Base-by-base conservation (phyloP, 495 filamentous ascomycete species). In the Penicillium canescens region DNA sequence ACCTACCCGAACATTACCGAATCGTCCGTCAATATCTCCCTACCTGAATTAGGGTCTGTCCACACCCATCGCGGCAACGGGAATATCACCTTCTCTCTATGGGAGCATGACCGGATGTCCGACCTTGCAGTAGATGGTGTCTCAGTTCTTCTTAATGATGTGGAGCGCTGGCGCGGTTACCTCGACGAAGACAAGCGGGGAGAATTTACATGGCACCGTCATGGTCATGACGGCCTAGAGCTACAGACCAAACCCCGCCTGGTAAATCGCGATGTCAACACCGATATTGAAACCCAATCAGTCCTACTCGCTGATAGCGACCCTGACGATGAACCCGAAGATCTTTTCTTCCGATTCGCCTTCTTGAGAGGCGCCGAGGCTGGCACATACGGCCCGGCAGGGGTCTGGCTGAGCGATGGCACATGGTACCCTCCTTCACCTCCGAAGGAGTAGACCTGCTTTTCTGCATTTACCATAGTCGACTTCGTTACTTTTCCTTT, bases 101-200 rank as follows among this genome's bases (percentile, higher is more conserved):
- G 69, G 62, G 70, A 71, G 28, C 63, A 65, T 10, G 60, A 76
- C 33, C 75, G 76, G 18, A 77, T 75, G 56, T 60, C 67, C 4
- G 77, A 75, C 43, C 78, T 95, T 51, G 91, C 89, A 3, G 82
- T 98, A 43, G 85, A 96, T 61, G 94, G 93, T 0, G 77, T 98
- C 14, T 93, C 89, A 54, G 83, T 97, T 14, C 72, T 98, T 1
- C 87, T 98, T 21, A 96, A 98, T 63, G 94, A 98, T 55, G 94
- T 98, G 0, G 94, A 98, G 68, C 76, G 92, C 52, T 93, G 83
- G 69, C 72, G 86, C 9, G 80, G 79, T 6, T 91, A 81, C 52
- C 51, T 78, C 3, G 78, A 80, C 43, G 78, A 81, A 46, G 73
- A 76, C 49, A 56, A 65, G 28, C 42, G 35, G 6, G 74, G 75